Conservation (phyloP, 1,139 yeast species). For the Yamadazyma triangularis region DNA sequence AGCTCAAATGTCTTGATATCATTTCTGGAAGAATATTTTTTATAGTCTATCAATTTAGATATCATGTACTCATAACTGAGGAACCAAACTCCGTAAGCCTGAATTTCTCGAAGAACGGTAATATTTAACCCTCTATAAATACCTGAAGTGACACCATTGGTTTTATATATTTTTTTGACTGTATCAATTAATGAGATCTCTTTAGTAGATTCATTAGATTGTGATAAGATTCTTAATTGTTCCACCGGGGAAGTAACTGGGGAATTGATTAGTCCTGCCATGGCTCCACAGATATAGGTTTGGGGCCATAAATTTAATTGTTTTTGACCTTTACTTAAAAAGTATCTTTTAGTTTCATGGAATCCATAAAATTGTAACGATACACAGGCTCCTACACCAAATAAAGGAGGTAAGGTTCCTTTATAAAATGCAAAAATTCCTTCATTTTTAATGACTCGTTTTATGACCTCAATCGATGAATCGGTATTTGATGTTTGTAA, state of each 20-base stretch:
- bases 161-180: conserved; percentile 37
- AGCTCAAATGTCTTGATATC: conserved; percentile 60
- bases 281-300: conserved; percentile 68
- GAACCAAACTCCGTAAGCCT: conserved; percentile 84
- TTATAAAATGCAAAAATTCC: conserved; percentile 61
- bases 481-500: conserved; percentile 48
- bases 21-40: conserved; percentile 37
- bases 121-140: conserved; percentile 57
- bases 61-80: conserved; percentile 64
- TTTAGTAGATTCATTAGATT: conserved; percentile 44
- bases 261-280: conserved; percentile 73
- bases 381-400: conserved; percentile 71
- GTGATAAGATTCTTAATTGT: conserved; percentile 68
- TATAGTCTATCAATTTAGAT: conserved; percentile 29
- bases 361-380: conserved; percentile 74
- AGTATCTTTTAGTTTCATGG: conserved; percentile 68
- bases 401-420: conserved; percentile 42
- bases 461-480: conserved; percentile 46
- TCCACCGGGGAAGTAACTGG: conserved; percentile 74
- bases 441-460: conserved; percentile 53
- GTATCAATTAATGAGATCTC: conserved; percentile 40
- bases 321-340: conserved; percentile 25
- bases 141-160: conserved; percentile 47
- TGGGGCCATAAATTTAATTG: conserved; percentile 54
- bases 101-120: conserved; percentile 64